Conservation (phyloP, 305 asterid species). For the Fraxinus platypoda region DNA sequence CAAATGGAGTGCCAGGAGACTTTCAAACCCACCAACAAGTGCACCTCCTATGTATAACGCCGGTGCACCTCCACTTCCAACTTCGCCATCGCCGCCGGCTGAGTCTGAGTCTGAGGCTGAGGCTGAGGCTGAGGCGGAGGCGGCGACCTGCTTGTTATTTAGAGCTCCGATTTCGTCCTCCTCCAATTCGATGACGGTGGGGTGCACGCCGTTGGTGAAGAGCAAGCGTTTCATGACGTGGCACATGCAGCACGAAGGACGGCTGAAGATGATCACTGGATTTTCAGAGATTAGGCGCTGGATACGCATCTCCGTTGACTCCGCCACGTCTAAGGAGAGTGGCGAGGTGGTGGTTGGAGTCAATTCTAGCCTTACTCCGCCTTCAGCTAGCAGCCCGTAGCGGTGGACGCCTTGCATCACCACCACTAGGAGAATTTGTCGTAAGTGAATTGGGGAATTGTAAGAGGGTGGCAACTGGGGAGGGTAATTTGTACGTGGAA, state of each 20-base stretch:
- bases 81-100: not conserved
- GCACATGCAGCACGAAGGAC: constrained; percentile 90
- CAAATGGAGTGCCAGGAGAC: constrained; percentile 73
- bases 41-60: constrained; percentile 76
- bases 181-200: constrained; percentile 78
- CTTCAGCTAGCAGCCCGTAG: constrained; percentile 39
- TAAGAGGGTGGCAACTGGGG: not conserved
- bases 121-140: not conserved
- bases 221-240: constrained; percentile 82
- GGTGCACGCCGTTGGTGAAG: constrained; percentile 70
- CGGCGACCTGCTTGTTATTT: not conserved
- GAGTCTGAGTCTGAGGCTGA: not conserved
- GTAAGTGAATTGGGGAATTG: not conserved
- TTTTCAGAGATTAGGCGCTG: constrained; percentile 76
- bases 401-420: constrained; percentile 62
- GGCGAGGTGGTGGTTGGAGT: constrained; percentile 59
- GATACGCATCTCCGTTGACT: constrained; percentile 76
- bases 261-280: constrained; percentile 75
- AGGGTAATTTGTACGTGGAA: not conserved
- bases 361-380: constrained; percentile 74
- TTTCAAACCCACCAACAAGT: constrained; percentile 76
- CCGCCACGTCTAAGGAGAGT: constrained; percentile 66
- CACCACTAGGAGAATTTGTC: not conserved
- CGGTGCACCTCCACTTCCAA: constrained; percentile 30
- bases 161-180: constrained; percentile 81